Base-by-base conservation (phyloP, 129 eudicot species). In the Pulicaria dysenterica region DNA sequence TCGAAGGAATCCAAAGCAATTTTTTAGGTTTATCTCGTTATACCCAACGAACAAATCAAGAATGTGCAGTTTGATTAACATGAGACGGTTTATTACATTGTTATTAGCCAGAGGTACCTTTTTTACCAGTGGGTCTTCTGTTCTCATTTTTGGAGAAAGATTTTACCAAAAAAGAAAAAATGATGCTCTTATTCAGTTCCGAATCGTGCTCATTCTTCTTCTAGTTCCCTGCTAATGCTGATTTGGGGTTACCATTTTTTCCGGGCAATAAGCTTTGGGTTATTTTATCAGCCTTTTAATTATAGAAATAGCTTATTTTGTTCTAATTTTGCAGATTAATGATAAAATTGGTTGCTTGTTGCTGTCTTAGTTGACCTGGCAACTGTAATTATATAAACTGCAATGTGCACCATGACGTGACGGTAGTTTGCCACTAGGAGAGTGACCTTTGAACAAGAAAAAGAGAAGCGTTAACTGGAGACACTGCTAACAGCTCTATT, bases 11-110 rank as follows among this genome's bases (percentile, higher is more conserved):
- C 38, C 15, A 11, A 53, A 75, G 57, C 56, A 24, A 41, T 63
- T 69, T 34, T 14, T 55, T 53, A 67, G 70, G 61, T 70, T 73
- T 73, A 64, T 72, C 51, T 72, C 55, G 64, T 78, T 83, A 82
- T 62, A 83, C 78, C 57, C 73, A 42, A 64, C 63, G 45, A n/a
- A 38, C 31, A 59, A 60, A 60, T 60, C 79, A 53, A 58, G 42
- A 57, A 74, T 89, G 85, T 76, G 87, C 86, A 89, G 91, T 77
- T 79, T 64, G 71, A 64, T 70, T 71, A 57, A 64, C 61, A 42
- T 51, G 49, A 50, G 68, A 58, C 58, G 42, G 9, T 19, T 39
- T 68, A 61, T 62, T 64, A 71, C 87, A 64, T 74, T 82, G 47
- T 72, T 70, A 73, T 75, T 73, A 75, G 85, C 77, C 68, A 62